Evolutionary conservation across 2,329 filamentous ascomycete genomes (phyloP).

Genomic region (Penicillium sp.): DNA sequence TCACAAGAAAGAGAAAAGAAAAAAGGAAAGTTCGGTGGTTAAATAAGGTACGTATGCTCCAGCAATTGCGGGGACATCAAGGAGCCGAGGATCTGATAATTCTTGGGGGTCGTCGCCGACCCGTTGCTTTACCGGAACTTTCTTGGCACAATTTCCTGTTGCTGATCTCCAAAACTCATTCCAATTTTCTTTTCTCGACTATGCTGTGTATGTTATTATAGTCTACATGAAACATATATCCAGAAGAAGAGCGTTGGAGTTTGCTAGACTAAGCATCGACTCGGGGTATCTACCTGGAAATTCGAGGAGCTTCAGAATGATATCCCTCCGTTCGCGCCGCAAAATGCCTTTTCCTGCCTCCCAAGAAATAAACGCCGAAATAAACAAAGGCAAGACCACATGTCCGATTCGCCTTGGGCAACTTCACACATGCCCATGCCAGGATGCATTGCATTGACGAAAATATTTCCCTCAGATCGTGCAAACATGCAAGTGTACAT

Average conservation of each 20-base stretch:
- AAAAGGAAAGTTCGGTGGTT: slow-evolving; percentile 4
- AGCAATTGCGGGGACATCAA: slow-evolving; percentile 20
- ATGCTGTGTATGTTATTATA: no score
- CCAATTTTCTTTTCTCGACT: no score
- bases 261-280: slow-evolving; percentile 49
- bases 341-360: slow-evolving; percentile 42
- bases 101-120: background rate
- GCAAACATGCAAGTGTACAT: slow-evolving; percentile 19
- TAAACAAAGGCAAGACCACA: slow-evolving; percentile 36
- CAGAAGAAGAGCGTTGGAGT: slow-evolving; percentile 35
- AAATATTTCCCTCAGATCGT: slow-evolving; percentile 19
- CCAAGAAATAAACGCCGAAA: slow-evolving; percentile 28
- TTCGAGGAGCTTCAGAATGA: slow-evolving; percentile 49
- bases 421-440: slow-evolving; percentile 31
- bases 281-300: slow-evolving; percentile 51
- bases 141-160: background rate
- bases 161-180: slow-evolving; percentile 1
- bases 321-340: slow-evolving; percentile 42
- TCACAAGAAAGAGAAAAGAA: background rate
- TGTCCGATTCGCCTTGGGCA: slow-evolving; percentile 25
- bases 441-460: slow-evolving; percentile 29
- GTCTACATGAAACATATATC: slow-evolving; percentile 3
- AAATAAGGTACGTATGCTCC: slow-evolving; percentile 16
- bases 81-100: slow-evolving; percentile 30
- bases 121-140: background rate